Base-by-base conservation (phyloP, 208 protist genomes). In the Leishmania guyanensis region DNA sequence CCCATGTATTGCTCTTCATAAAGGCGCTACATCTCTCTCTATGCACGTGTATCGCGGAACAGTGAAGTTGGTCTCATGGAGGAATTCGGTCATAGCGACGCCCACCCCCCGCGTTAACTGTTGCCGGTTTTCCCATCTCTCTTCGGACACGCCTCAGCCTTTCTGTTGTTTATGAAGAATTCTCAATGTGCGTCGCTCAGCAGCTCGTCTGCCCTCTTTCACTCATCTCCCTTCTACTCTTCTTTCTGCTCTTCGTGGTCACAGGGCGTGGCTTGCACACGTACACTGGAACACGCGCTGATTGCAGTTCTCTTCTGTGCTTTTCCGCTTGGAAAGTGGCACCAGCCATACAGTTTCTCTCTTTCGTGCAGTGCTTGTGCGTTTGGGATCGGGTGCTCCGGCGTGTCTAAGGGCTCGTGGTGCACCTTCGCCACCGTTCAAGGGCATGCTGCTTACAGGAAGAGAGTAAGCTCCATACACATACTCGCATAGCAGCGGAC, bases 11-110 rank as follows among this genome's bases (percentile, higher is more conserved):
- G n/a, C 20, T 82, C 56, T 79, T 72, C 3, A 33, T 51, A 54
- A 71, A 71, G 54, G 76, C 51, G 36, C 54, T 73, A 36, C 53
- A 20, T 53, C 17, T 43, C 46, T 74, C 20, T 82, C 10, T 56
- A 48, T 83, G 54, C 29, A 60, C 60, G 0, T 83, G 22, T 79
- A 33, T 26, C 20, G 46, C 48, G 3, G 69, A 26, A 33, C 39
- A 22, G 17, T 71, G 71, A 39, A 26, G 16, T 9, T 12, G 29
- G 17, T 17, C 16, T 46, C 22, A 8, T n/a, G 46, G 2, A 73
- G 17, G 69, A 53, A 12, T 16, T 51, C 43, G 6, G 26, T 43
- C 46, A 20, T 73, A 20, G 22, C 69, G 2, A 6, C 22, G 9
- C 20, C 43, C 10, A 5, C 3, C 9, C 46, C 10, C n/a, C 10